These are phyloP conservation scores for Chiua virens DNA, from an alignment of 768 basidiomycete species.

Conservation along the genomic window DNA sequence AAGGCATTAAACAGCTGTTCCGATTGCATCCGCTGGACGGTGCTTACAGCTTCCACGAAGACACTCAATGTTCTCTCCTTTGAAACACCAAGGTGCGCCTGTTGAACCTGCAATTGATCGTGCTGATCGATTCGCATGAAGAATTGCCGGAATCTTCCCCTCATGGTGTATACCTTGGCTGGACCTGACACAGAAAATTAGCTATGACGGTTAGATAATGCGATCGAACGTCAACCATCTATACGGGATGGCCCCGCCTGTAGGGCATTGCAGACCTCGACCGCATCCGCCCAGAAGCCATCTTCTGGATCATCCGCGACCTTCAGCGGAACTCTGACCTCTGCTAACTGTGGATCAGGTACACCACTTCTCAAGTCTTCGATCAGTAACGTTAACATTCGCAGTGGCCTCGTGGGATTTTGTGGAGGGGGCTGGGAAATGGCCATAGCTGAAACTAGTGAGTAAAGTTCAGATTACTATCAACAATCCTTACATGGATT, in stretches of 20 bases:
- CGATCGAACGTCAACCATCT: conserved; percentile 49
- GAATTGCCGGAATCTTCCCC: conserved; percentile 68
- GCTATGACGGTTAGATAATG: not conserved
- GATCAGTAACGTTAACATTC: conserved; percentile 69
- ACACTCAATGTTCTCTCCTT: conserved; percentile 55
- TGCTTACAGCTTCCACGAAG: conserved; percentile 58
- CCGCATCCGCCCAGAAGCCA: conserved; percentile 72
- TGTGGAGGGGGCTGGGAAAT: conserved; percentile 13
- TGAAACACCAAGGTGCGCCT: conserved; percentile 58
- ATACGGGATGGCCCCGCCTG: conserved; percentile 65
- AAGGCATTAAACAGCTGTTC: not conserved
- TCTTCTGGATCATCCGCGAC: conserved; percentile 46
- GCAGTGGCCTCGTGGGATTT: conserved; percentile 25
- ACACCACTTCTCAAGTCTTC: conserved; percentile 56
- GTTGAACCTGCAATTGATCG: conserved; percentile 46
- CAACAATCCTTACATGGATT: conserved; percentile 33
- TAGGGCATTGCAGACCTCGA: conserved; percentile 55
- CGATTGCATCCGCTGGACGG: not conserved
- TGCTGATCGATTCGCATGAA: conserved; percentile 61
- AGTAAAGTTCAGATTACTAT: not conserved
- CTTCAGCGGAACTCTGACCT: conserved; percentile 61
- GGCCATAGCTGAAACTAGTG: conserved; percentile 11
- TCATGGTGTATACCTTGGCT: conserved; percentile 63
- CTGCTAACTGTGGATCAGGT: conserved; percentile 59
- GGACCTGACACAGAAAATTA: conserved; percentile 44